Conservation (phyloP, 2,329 filamentous ascomycete species). For the Pseudogymnoascus sp. region DNA sequence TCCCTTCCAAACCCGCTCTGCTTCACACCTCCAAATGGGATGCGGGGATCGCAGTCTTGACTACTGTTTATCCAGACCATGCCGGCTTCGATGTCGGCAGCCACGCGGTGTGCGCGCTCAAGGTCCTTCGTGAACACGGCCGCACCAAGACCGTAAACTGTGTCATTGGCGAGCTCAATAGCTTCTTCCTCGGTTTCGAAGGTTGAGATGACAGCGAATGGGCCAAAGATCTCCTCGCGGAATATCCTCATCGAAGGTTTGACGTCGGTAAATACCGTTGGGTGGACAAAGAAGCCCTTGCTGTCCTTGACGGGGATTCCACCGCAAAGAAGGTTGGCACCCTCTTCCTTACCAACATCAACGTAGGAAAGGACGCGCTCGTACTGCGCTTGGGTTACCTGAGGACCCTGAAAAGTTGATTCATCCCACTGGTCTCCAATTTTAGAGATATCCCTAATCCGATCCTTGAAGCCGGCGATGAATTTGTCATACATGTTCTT, state of each 20-base stretch:
- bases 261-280: conserved; percentile 53
- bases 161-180: conserved; percentile 50
- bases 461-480: conserved; percentile 44
- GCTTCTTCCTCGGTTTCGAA: conserved; percentile 60
- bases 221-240: conserved; percentile 56
- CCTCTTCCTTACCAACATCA: conserved; percentile 53
- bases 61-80: conserved; percentile 62
- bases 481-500: conserved; percentile 53
- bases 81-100: conserved; percentile 59
- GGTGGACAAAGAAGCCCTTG: conserved; percentile 60
- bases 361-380: conserved; percentile 38
- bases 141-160: conserved; percentile 53
- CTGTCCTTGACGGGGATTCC: conserved; percentile 42
- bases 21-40: conserved; percentile 68
- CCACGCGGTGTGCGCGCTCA: conserved; percentile 54
- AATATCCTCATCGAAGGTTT: conserved; percentile 44
- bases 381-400: conserved; percentile 41
- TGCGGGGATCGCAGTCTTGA: conserved; percentile 27
- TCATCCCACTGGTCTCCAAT: conserved; percentile 51
- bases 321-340: conserved; percentile 54
- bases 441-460: conserved; percentile 50
- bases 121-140: conserved; percentile 63
- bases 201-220: conserved; percentile 52
- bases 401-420: conserved; percentile 47
- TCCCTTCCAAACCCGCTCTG: conserved; percentile 73